Percentiles rank a stretch among this genome's conserved stretches.
Conservation (phyloP, 2,329 filamentous ascomycete genomes). For the Aspergillus tamarii region DNA sequence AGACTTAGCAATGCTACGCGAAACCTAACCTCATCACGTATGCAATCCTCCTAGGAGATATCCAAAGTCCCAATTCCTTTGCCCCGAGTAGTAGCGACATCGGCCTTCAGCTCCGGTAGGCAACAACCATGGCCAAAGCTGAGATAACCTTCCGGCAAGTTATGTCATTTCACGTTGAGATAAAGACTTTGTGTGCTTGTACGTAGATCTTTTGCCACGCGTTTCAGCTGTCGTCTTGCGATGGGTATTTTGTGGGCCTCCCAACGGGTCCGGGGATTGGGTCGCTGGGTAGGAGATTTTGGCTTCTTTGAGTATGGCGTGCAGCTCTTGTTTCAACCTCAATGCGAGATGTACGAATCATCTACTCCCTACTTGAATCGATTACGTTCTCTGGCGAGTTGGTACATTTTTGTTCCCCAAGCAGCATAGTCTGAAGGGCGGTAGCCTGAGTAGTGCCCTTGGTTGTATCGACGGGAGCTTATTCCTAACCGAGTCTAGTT, state of each 20-base stretch:
- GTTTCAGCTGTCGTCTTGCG: slow-evolving; percentile 23
- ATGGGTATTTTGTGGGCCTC: slow-evolving; percentile 9
- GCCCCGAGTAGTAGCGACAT: neutral
- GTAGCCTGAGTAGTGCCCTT: neutral
- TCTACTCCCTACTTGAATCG: neutral
- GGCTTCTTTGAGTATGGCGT: neutral
- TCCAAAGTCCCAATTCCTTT: neutral
- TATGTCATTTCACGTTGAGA: neutral
- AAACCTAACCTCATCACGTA: neutral
- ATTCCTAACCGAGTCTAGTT: neutral
- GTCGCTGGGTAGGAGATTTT: slow-evolving; percentile 1
- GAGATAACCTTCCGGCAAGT: neutral
- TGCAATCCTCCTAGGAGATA: neutral
- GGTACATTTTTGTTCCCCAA: neutral
- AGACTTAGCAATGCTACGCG: neutral
- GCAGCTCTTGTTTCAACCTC: neutral
- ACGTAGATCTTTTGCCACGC: slow-evolving; percentile 17
- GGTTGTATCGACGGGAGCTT: neutral
- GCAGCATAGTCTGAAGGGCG: neutral
- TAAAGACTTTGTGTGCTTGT: slow-evolving; percentile 6
- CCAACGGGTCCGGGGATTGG: slow-evolving; percentile 10
- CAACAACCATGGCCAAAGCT: neutral
- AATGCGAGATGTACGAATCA: slow-evolving; percentile 1
- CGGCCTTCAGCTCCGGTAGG: slow-evolving; percentile 22
- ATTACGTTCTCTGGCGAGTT: neutral